Percentiles rank a stretch among this genome's conserved stretches.
These are phyloP conservation scores for Fusarium setosum DNA, from an alignment of 2,329 filamentous ascomycete species.

Conservation along the genomic window DNA sequence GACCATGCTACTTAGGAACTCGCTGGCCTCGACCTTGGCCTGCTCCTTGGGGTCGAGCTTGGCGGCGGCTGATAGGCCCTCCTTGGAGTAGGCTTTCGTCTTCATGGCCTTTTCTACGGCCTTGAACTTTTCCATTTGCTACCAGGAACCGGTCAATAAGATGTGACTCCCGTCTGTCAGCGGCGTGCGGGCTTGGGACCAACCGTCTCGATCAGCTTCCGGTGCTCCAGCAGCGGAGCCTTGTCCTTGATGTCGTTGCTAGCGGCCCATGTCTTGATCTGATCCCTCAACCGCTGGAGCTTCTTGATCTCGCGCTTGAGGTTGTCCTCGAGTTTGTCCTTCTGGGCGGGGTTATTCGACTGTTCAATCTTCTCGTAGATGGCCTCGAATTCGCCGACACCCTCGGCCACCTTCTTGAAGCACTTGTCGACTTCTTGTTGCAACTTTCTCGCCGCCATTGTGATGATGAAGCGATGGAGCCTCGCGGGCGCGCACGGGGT, in stretches of 20 bases:
- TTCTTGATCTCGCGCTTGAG: conserved; percentile 99
- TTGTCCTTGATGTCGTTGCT: conserved; percentile 99
- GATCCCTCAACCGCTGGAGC: conserved; percentile 94
- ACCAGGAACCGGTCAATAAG: conserved; percentile 41
- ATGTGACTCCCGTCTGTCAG: conserved; percentile 10
- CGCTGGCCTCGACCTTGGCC: conserved; percentile 87
- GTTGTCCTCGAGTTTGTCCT: conserved; percentile 98
- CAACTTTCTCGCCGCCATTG: conserved; percentile 95
- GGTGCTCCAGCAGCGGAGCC: conserved; percentile 90
- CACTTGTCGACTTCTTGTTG: conserved; percentile 99
- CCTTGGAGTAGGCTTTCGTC: conserved; percentile 99
- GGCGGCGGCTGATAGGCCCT: conserved; percentile 89
- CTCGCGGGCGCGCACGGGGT: conserved; percentile 27
- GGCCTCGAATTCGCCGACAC: conserved; percentile 88
- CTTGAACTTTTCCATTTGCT: conserved; percentile 99
- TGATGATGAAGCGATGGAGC: conserved; percentile 44
- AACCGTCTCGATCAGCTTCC: conserved; percentile 98
- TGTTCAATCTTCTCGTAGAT: conserved; percentile 99
- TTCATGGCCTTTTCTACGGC: conserved; percentile 99
- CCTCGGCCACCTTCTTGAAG: conserved; percentile 98
- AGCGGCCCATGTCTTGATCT: conserved; percentile 99
- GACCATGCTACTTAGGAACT: conserved; percentile 88
- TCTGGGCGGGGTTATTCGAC: conserved; percentile 91
- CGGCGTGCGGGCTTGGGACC: conserved; percentile 47
- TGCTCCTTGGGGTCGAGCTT: conserved; percentile 98